Base-by-base conservation (phyloP, 1,284 basidiomycete genomes). In the Ganoderma boninense region DNA sequence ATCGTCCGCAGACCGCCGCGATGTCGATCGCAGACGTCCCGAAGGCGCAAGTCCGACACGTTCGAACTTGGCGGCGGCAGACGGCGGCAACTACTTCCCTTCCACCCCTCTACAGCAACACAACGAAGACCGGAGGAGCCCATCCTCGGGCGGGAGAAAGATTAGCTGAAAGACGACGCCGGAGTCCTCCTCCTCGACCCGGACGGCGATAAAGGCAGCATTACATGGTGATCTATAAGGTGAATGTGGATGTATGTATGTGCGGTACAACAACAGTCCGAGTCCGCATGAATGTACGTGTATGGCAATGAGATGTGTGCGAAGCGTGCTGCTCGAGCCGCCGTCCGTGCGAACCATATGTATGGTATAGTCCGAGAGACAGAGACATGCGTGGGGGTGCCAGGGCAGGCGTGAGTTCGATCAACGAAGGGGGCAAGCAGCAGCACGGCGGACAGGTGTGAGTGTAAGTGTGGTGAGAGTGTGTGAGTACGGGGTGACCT, bases 341-440 rank as follows among this genome's bases (percentile, higher is more conserved):
- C 57, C 38, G 60, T 62, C 38, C 42, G 40, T 62, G 60, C 60
- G 40, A 62, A 26, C 38, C 23, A 54, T 46, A 46, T 54, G 49
- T 54, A 11, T 54, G 14, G 23, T 54, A 26, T 26, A 54, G 40
- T 40, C 57, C 32, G n/a, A 60, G 18, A 40, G 18, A 40, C 20
- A 38, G 57, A 14, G 13, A 16, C 23, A 54, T 29, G 29, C 4
- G 16, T 38, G 38, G n/a, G 13, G 13, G 23, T n/a, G 60, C 40
- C 40, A 42, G 60, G 38, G 60, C 60, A 62, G 38, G 60, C 60
- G 18, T 62, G 40, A 62, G 23, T 40, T 62, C 60, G 60, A 62
- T 62, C 60, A 62, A 62, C 60, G 60, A 62, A 42, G 20, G 23
- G 54, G 29, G 29, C 23, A 57, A 57, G 29, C 18, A 62, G 20